phyloP scores from a whole-genome alignment of 2,329 filamentous ascomycete species.

The Cladorrhinum sp. region DNA sequence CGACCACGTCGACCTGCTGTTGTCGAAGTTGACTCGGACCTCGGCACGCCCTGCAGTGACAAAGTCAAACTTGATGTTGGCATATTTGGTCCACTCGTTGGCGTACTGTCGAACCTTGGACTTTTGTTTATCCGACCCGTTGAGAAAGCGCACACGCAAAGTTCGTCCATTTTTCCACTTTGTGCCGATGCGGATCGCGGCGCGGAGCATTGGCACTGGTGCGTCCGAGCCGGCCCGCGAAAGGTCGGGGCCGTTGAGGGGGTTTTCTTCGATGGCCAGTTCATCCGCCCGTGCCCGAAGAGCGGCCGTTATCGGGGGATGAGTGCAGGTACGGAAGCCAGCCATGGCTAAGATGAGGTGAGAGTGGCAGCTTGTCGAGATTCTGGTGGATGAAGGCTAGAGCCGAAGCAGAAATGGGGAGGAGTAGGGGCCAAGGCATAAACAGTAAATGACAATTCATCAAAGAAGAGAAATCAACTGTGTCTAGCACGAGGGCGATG shows the following conservation, averaged over 20 bases:
- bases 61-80: too few relatives aligned
- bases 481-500: neutral
- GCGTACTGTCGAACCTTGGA: too few relatives aligned
- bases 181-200: neutral
- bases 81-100: too few relatives aligned
- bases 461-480: too few relatives aligned
- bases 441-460: too few relatives aligned
- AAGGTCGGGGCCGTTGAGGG: neutral
- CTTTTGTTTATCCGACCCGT: neutral
- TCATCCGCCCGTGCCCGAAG: neutral
- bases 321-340: neutral
- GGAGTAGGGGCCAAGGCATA: too few relatives aligned
- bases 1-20: too few relatives aligned
- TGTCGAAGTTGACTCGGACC: too few relatives aligned
- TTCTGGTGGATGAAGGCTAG: too few relatives aligned
- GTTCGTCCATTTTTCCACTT: constrained; percentile 9
- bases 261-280: neutral
- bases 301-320: neutral
- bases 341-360: neutral
- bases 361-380: too few relatives aligned
- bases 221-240: neutral
- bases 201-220: neutral
- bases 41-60: too few relatives aligned
- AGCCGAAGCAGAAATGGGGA: too few relatives aligned
- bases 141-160: constrained; percentile 11